Base-by-base conservation (phyloP, 108 stramenopile genomes). In the Skeletonema menzelii region DNA sequence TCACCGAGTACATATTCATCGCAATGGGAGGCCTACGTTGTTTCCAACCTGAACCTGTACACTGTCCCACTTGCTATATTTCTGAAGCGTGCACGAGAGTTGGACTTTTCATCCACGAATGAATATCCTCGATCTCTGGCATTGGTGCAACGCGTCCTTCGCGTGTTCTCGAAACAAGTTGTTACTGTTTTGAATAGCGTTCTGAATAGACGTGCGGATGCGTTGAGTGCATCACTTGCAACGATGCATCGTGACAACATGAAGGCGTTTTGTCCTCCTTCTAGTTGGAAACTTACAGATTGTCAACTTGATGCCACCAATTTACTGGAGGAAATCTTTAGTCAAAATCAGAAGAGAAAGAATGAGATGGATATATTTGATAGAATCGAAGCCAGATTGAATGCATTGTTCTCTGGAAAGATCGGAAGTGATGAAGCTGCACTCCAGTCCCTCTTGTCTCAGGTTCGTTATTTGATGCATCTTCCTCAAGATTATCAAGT, bases 61-160 rank as follows among this genome's bases (percentile, higher is more conserved):
- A 79, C 78, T 0, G 88, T 91, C 12, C 95, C 95, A 11, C 69
- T 95, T 59, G 92, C 95, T 17, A 82, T 95, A 26, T 95, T 95
- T 71, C 71, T 95, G n/a, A 87, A 88, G 10, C 84, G 95, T n/a
- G 86, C 95, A 11, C 80, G 92, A n/a, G 95, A 95, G 66, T 72
- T 95, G 27, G 95, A 95, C 75, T 95, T 95, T 86, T 78, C 82
- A 22, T 88, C 88, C 8, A 65, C 77, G 12, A 55, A 26, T 15
- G 73, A 89, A 27, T 91, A 86, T 61, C 56, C 73, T 12, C 73
- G 70, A 10, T 84, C 88, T 2, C 56, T 90, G 49, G 72, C 65
- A n/a, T 59, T 86, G 19, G 81, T 93, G 3, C 71, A 80, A 47
- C 82, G 88, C 3, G 95, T 95, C 5, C 69, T 95, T 35, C 85